Percentiles rank a stretch among this genome's conserved stretches.
phyloP scores from a whole-genome alignment of 352 stramenopile species.

The Phytopythium cucurbitacearum region DNA sequence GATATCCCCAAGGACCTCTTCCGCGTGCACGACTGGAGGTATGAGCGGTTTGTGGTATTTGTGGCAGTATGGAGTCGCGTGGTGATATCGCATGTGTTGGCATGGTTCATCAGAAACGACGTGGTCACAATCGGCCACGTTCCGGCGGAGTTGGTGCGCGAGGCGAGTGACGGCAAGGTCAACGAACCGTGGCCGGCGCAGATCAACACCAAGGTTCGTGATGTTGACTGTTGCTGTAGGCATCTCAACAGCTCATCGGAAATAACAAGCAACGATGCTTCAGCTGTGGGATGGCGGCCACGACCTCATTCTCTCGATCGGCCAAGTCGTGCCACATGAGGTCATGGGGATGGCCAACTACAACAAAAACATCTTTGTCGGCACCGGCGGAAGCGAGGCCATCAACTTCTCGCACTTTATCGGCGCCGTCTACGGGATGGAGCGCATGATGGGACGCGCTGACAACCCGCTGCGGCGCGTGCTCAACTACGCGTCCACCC shows the following conservation, averaged over 20 bases:
- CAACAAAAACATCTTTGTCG: constrained; percentile 99
- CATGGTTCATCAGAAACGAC: constrained; percentile 74
- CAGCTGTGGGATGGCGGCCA: constrained; percentile 90
- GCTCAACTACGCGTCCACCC: constrained; percentile 93
- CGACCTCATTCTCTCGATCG: constrained; percentile 94
- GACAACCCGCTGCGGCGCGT: constrained; percentile 95
- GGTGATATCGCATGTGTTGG: neutral
- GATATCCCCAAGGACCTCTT: constrained; percentile 83
- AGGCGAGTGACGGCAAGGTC: constrained; percentile 94
- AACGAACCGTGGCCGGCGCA: constrained; percentile 95
- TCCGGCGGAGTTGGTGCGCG: constrained; percentile 87
- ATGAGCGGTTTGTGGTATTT: neutral
- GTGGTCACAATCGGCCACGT: constrained; percentile 95
- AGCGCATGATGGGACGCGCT: constrained; percentile 96
- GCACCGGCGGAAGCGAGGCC: constrained; percentile 89
- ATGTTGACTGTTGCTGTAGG: neutral
- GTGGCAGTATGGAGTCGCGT: neutral
- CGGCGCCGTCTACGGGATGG: constrained; percentile 97
- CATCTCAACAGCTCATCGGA: neutral
- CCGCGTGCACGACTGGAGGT: constrained; percentile 96
- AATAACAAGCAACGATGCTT: neutral
- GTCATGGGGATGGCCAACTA: constrained; percentile 99
- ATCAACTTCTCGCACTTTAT: constrained; percentile 99
- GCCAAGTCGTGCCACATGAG: constrained; percentile 97
- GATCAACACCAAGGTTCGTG: constrained; percentile 92